A percentile compares a stretch with the other conserved stretches of the same genome.
Evolutionary conservation across 106 monocot genomes (phyloP).

Genomic region (Alisma plantagoaquatica): DNA sequence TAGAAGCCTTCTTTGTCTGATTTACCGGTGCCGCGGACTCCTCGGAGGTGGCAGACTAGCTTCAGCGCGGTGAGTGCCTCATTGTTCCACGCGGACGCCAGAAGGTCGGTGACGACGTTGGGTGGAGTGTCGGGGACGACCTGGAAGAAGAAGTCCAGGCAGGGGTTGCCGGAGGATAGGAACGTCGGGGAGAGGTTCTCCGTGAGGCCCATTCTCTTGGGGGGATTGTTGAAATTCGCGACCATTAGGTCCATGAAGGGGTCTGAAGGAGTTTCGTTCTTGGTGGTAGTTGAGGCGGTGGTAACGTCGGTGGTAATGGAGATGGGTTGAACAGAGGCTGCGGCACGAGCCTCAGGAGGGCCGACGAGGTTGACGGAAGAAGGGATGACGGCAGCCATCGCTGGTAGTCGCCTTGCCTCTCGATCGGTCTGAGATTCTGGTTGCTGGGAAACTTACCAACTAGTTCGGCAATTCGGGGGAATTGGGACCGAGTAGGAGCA

Average conservation of each 20-base stretch:
- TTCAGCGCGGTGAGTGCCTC: constrained; percentile 28
- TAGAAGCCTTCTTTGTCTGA: constrained; percentile 39
- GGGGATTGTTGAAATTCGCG: constrained; percentile 16
- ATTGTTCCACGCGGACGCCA: constrained; percentile 22
- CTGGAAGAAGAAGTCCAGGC: too few relatives aligned
- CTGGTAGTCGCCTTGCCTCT: too few relatives aligned
- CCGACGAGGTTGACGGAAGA: constrained; percentile 21
- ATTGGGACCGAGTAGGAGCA: too few relatives aligned
- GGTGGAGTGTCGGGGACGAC: constrained; percentile 23
- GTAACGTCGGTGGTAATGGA: not conserved
- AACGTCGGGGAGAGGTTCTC: too few relatives aligned
- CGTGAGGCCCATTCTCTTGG: constrained; percentile 39
- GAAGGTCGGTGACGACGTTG: constrained; percentile 7
- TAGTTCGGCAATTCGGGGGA: too few relatives aligned
- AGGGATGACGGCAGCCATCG: not conserved
- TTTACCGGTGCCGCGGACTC: too few relatives aligned
- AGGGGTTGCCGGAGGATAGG: constrained; percentile 37
- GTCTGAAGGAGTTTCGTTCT: not conserved
- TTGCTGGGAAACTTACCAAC: too few relatives aligned
- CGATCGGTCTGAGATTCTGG: too few relatives aligned
- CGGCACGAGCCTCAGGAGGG: constrained; percentile 23
- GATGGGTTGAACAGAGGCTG: not conserved
- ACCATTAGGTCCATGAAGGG: constrained; percentile 28
- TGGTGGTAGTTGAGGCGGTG: not conserved
- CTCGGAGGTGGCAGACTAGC: constrained; percentile 36